Percentiles rank a stretch among this genome's conserved stretches.
Conservation (phyloP, 2,329 filamentous ascomycete species). For the Pseudogymnoascus sp. region DNA sequence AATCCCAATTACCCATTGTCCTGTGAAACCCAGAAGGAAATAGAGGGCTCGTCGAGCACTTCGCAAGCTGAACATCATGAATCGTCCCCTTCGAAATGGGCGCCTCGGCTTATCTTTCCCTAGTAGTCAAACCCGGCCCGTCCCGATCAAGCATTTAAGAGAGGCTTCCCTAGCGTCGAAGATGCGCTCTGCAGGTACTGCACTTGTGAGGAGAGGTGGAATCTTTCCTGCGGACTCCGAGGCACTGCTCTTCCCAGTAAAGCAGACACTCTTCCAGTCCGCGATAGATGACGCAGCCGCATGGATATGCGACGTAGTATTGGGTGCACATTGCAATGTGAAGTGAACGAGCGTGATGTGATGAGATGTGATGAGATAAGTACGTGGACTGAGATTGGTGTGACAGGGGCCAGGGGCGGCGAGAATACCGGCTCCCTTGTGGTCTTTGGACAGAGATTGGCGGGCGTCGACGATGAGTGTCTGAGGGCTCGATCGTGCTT, state of each 20-base stretch:
- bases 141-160: background rate
- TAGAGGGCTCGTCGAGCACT: background rate
- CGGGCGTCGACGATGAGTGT: background rate
- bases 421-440: background rate
- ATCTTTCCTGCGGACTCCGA: background rate
- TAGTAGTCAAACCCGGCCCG: background rate
- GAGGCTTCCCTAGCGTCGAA: background rate
- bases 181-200: constrained; percentile 27
- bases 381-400: background rate
- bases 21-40: background rate
- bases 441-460: background rate
- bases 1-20: background rate
- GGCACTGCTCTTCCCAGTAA: constrained; percentile 9
- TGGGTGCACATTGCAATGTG: constrained; percentile 17
- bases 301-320: constrained; percentile 27
- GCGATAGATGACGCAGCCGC: background rate
- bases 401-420: background rate
- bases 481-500: background rate
- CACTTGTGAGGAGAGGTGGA: constrained; percentile 11
- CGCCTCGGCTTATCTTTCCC: background rate
- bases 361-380: background rate
- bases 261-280: constrained; percentile 6
- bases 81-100: background rate
- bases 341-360: background rate
- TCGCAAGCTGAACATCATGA: background rate